Base-by-base conservation (phyloP, 2,329 filamentous ascomycete species). In the Fusarium lyarnte region DNA sequence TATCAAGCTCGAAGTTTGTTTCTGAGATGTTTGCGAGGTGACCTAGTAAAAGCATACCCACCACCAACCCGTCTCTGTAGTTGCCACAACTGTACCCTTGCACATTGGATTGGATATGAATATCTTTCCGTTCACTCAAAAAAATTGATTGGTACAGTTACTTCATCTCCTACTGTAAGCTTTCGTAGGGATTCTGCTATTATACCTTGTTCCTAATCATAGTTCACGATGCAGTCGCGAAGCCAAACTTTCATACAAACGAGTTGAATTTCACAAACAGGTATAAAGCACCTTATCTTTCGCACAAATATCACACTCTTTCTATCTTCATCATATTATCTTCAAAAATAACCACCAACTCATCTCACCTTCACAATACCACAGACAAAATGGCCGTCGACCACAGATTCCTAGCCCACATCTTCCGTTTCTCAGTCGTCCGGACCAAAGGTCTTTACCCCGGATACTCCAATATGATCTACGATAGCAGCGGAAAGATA, bases 291-390 rank as follows among this genome's bases (percentile, higher is more conserved):
- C 4, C 3, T 8, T 14, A 5, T 27, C 6, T 49, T 5, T 19
- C 3, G 10, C 9, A 1, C 2, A 2, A 0, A 27, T 21, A 9
- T 11, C 9, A 16, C 4, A 8, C 0, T 2, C 6, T 0, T 46
- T 27, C 9, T 11, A 17, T n/a, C 10, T 35, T 10, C 11, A 4
- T 6, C 23, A 54, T 13, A 1, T 1, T 16, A 27, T 21, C n/a
- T 8, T 8, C 23, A 29, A 4, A 12, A 9, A 10, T 19, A 11
- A 29, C 19, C 11, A n/a, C 7, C 1, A 12, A 17, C 5, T n/a
- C 12, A 25, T 29, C 27, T 29, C 27, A 29, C 27, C 27, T 13
- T 6, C 7, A 21, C 17, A 38, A 33, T 10, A 33, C 17, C 9
- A 19, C 17, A 17, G 4, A 42, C 8, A 47, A 33, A 43, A 63